These are phyloP conservation scores for Melanomma pulvis-pyrius DNA, from an alignment of 495 filamentous ascomycete genomes.

Conservation along the genomic window DNA sequence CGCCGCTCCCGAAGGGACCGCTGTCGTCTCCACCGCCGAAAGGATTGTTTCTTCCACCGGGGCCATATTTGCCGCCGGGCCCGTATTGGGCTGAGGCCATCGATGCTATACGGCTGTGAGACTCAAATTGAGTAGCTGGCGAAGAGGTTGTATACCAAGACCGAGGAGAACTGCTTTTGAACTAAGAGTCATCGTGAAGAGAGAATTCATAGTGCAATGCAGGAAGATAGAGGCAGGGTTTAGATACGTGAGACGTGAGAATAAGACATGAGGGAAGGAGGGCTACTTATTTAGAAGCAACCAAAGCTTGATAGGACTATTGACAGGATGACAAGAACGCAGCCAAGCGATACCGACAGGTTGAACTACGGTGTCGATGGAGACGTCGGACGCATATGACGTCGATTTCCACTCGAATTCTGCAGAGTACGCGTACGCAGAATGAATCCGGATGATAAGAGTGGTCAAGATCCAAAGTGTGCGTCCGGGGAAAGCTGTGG, in stretches of 20 bases:
- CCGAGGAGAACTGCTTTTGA: slow-evolving; percentile 1
- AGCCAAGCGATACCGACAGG: slow-evolving; percentile 7
- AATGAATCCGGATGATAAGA: neutral
- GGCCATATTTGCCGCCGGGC: slow-evolving; percentile 18
- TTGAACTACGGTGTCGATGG: slow-evolving; percentile 10
- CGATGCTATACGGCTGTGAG: slow-evolving; percentile 16
- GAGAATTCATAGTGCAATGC: neutral
- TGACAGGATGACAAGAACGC: neutral
- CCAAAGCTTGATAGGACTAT: neutral
- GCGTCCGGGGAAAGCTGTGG: slow-evolving; percentile 13
- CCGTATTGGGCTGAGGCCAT: slow-evolving; percentile 19
- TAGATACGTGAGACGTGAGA: too few species aligned
- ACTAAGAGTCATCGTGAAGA: slow-evolving; percentile 7
- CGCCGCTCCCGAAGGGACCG: neutral
- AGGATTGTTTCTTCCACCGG: neutral
- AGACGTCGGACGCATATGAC: slow-evolving; percentile 10
- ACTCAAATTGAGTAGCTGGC: neutral
- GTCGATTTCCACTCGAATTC: slow-evolving; percentile 2
- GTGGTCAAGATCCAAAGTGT: slow-evolving; percentile 3
- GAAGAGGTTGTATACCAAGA: slow-evolving; percentile 5
- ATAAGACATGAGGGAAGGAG: neutral
- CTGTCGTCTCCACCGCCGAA: neutral
- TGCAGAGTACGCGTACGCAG: slow-evolving; percentile 22
- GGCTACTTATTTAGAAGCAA: slow-evolving; percentile 14
- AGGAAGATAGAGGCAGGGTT: neutral